Conservation (phyloP, 306 rosid species). For the Malus sieversii region DNA sequence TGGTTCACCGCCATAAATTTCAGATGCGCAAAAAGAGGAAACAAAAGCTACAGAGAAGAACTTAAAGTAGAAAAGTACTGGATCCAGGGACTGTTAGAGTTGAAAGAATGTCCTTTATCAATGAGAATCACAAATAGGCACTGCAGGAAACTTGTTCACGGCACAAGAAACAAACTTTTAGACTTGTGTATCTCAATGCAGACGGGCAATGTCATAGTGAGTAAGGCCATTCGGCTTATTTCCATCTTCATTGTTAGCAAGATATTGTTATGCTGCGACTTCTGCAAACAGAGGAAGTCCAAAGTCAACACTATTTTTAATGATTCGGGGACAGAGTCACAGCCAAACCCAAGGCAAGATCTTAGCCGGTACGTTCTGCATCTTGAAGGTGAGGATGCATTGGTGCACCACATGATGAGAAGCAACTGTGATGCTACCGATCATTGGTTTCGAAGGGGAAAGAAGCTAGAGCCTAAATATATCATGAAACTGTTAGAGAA, state of each 20-base stretch:
- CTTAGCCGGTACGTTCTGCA: conserved; percentile 62
- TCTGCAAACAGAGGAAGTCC: conserved; percentile 27
- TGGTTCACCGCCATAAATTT: conserved; percentile 63
- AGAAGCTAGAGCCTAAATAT: conserved; percentile 45
- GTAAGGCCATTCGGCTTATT: conserved; percentile 44
- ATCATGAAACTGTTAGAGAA: conserved; percentile 46
- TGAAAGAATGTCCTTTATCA: conserved; percentile 48
- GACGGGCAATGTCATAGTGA: conserved; percentile 42
- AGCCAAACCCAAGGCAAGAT: conserved; percentile 24
- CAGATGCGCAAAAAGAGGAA: conserved; percentile 42
- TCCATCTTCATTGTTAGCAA: conserved; percentile 37
- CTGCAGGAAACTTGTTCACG: conserved; percentile 48
- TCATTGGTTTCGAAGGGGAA: conserved; percentile 59
- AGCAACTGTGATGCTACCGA: conserved; percentile 53
- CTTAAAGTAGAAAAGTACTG: conserved; percentile 62
- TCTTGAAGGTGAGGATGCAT: conserved; percentile 80
- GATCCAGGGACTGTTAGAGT: conserved; percentile 35
- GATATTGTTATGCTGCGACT: conserved; percentile 25
- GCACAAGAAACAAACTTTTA: conserved; percentile 27
- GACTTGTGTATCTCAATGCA: conserved; percentile 51
- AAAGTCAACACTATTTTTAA: conserved; percentile 12
- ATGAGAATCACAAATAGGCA: conserved; percentile 29
- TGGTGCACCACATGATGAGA: conserved; percentile 53
- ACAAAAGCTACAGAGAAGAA: conserved; percentile 9
- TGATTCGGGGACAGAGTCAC: conserved; percentile 24